Base-by-base conservation (phyloP, 192 early-diverging fungal genomes). In the Diversispora epigaea region DNA sequence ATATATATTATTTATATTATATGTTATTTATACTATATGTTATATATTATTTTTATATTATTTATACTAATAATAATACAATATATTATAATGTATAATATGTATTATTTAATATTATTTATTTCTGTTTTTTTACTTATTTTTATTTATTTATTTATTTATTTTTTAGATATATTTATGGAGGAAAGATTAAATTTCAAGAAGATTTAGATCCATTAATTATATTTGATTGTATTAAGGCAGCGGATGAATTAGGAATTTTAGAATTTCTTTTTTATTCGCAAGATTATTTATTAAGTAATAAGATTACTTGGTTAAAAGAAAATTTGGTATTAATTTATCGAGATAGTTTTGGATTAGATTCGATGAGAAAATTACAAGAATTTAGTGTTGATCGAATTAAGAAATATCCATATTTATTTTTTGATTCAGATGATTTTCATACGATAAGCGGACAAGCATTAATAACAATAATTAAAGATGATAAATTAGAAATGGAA, bases 351-450 rank as follows among this genome's bases (percentile, higher is more conserved):
- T 67, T 67, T 49, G 19, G 4, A 21, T 17, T 40, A 49, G 40
- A 45, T 47, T 52, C 68, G 10, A 43, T 52, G 19, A 71, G 14
- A n/a, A 55, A 71, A 56, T 44, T 71, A 56, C 68, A 71, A 71
- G 68, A 56, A 12, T 71, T 55, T 45, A 49, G 68, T 71, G 15
- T 71, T 9, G 41, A 57, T 52, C 22, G 21, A 19, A 71, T 71
- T 57, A 21, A 52, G n/a, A 71, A 71, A 71, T 52, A 56, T 56
- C 68, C 68, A 21, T 4, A 21, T 40, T 21, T 41, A 22, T 43
- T 71, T 17, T 71, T 71, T 71, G 52, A 43, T 40, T 55, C 25
- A 8, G 15, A 3, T 19, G 68, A 71, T 17, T 71, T 71, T 41
- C 4, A 56, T 43, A 17, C 12, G 1, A 41, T 71, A 43, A 19